Conservation (phyloP, 305 asterid species). For the Nicotiana rustica region DNA sequence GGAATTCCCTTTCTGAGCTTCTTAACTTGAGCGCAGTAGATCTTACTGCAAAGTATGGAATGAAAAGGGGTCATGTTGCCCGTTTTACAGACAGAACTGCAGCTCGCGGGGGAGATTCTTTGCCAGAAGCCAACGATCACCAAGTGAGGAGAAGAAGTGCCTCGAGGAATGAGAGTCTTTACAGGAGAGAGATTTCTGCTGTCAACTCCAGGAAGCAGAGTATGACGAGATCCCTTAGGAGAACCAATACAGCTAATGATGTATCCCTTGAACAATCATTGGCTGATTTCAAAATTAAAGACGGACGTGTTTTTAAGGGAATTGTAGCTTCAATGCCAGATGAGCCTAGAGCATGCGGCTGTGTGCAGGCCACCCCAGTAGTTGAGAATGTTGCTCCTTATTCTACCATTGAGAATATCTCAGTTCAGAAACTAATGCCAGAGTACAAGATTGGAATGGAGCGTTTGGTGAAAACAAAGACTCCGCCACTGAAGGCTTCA, state of each 20-base stretch:
- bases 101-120: slow-evolving; percentile 48
- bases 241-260: slow-evolving; percentile 47
- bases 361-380: slow-evolving; percentile 69
- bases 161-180: slow-evolving; percentile 55
- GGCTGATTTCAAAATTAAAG: slow-evolving; percentile 72
- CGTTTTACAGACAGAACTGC: slow-evolving; percentile 70
- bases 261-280: slow-evolving; percentile 63
- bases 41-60: slow-evolving; percentile 59
- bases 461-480: slow-evolving; percentile 61
- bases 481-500: slow-evolving; percentile 82
- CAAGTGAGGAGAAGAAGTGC: slow-evolving; percentile 51
- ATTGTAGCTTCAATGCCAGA: slow-evolving; percentile 78
- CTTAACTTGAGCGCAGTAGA: slow-evolving; percentile 53
- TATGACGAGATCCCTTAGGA: slow-evolving; percentile 47
- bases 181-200: slow-evolving; percentile 46
- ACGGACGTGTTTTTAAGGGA: slow-evolving; percentile 77
- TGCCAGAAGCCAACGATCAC: slow-evolving; percentile 49
- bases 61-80: slow-evolving; percentile 84
- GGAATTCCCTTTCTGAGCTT: slow-evolving; percentile 68
- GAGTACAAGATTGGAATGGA: slow-evolving; percentile 80
- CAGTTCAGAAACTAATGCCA: slow-evolving; percentile 77
- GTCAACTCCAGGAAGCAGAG: slow-evolving; percentile 49
- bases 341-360: slow-evolving; percentile 82
- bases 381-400: slow-evolving; percentile 72
- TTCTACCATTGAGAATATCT: slow-evolving; percentile 67